A percentile compares a stretch with the other conserved stretches of the same genome.
These are phyloP conservation scores for Kwoniella sp. DNA, from an alignment of 768 basidiomycete genomes.

Conservation along the genomic window DNA sequence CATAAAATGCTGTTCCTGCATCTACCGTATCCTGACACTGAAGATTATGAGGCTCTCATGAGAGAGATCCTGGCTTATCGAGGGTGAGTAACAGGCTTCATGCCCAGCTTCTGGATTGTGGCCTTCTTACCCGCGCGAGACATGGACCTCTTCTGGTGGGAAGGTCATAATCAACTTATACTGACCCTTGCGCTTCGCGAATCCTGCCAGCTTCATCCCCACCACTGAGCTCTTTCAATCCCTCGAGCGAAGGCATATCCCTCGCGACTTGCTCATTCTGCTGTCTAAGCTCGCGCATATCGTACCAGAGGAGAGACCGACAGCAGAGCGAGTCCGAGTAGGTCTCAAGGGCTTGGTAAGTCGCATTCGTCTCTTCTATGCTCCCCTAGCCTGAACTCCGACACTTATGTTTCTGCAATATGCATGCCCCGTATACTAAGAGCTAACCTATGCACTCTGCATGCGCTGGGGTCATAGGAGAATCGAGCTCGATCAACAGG, in stretches of 20 bases:
- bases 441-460: neutral
- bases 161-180: too few species aligned
- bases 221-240: conserved; percentile 61
- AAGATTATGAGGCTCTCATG: conserved; percentile 71
- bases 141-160: too few species aligned
- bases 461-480: conserved; percentile 1
- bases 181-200: too few species aligned
- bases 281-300: conserved; percentile 72
- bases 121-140: too few species aligned
- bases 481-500: conserved; percentile 7
- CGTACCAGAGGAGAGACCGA: conserved; percentile 65
- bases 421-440: too few species aligned
- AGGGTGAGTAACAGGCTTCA: conserved; percentile 62
- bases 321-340: conserved; percentile 69
- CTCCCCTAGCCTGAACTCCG: neutral
- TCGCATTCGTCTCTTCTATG: conserved; percentile 17
- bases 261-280: conserved; percentile 69
- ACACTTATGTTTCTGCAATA: too few species aligned
- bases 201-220: conserved; percentile 60
- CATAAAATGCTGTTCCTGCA: conserved; percentile 91
- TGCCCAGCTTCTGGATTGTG: neutral
- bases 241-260: conserved; percentile 73
- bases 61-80: conserved; percentile 72
- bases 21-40: conserved; percentile 73
- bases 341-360: conserved; percentile 75